Evolutionary conservation across 169 alveolate genomes (phyloP), one percentile per base, ranked within the genome.

Genomic region (Cryptosporidium xiaoi): DNA sequence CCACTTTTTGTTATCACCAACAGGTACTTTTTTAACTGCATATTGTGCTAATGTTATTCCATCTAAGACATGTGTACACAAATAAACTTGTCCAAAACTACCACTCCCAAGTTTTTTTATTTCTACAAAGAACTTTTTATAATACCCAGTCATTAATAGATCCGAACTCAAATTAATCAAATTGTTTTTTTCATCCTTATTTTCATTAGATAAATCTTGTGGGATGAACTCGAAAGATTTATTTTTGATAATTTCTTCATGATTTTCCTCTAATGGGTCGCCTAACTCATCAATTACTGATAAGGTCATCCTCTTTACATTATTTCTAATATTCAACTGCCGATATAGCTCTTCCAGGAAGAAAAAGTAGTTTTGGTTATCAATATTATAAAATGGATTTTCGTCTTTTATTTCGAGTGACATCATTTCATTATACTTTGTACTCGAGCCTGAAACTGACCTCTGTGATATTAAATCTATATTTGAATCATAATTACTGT

Each of bases 21-120:
- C 95, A 0, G 96, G 94, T 27, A 93, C 91, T 82, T 93, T 93
- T 90, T 93, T 93, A 13, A 93, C 94, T 6, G 96, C 96, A 62
- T 91, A 93, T 46, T 92, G 93, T 12, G 95, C 96, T 83, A 92
- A 82, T 2, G 85, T 36, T 16, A 93, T 92, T 24, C 91, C 94
- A 55, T 93, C 96, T 1, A 93, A 66, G 5, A 93, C 84, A 71
- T 93, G 96, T 27, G 82, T 65, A 64, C 96, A 93, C 58, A 91
- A 67, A 68, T 91, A 93, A 8, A 93, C 96, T 56, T 91, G 95
- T 10, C 96, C 96, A 66, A 71, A 92, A 48, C 93, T 90, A 31
- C 96, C 96, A 48, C 93, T 82, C 12, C 96, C 96, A n/a, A 93
- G 91, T 62, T 91, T 90, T 40, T 55, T 62, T 36, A 82, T 82